Base-by-base conservation (phyloP, 805 yeast species). In the Cyberlindnera maritima region DNA sequence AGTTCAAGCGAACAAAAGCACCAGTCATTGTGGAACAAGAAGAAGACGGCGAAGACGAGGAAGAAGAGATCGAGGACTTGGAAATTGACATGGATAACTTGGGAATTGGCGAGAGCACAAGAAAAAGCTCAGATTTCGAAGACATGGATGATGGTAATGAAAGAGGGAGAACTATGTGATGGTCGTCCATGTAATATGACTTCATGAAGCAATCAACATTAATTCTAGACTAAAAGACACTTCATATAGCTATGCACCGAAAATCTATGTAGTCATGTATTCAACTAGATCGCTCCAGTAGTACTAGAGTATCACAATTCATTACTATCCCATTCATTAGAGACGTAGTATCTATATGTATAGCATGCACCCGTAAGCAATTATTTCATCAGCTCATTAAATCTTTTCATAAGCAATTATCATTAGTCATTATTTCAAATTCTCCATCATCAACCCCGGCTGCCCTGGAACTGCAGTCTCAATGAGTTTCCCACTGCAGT, bases 381-480 rank as follows among this genome's bases (percentile, higher is more conserved):
- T n/a, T n/a, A n/a, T n/a, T n/a, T n/a, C n/a, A n/a, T n/a, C n/a
- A n/a, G n/a, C n/a, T n/a, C n/a, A n/a, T n/a, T n/a, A n/a, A n/a
- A 19, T 19, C 25, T 19, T 12, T 18, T 35, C 23, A 35, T 35
- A 9, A 8, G 20, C 35, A 32, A 15, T n/a, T n/a, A 8, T 21
- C 18, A 10, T 25, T 15, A 21, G 9, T 38, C 28, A 15, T 38
- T 26, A 15, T 9, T 28, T 8, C 21, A 84, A 62, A 67, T 91
- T 91, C 56, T 71, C 79, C 53, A 92, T 75, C 53, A 81, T 67
- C 60, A 92, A 81, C 60, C 96, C 97, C 33, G 99, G 98, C 57
- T 79, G 78, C 51, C 98, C 98, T 40, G 99, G 99, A 54, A 87
- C 84, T 23, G 98, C 91, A 52, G 76, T 76, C 54, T 88, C 96